These are phyloP conservation scores for Globisporangium echinulatum DNA, from an alignment of 352 stramenopile genomes.

Conservation along the genomic window DNA sequence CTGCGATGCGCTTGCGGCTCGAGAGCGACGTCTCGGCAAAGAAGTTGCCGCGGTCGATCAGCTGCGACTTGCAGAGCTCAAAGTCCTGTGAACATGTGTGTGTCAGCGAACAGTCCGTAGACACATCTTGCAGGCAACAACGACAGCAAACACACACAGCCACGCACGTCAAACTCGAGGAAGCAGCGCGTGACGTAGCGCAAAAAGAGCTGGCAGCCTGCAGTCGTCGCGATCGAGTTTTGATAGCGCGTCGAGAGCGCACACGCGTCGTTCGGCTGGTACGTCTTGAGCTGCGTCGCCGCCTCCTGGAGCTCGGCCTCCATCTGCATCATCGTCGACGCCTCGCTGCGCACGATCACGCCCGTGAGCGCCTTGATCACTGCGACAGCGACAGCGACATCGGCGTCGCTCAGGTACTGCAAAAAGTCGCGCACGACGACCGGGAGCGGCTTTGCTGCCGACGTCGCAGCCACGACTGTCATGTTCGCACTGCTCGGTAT, in stretches of 20 bases:
- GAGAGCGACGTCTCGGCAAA: conserved; percentile 92
- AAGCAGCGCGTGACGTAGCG: conserved; percentile 91
- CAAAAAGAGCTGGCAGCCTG: conserved; percentile 92
- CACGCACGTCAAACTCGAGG: conserved; percentile 75
- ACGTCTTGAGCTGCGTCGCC: conserved; percentile 58
- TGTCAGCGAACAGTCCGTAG: too few relatives aligned
- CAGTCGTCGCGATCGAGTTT: conserved; percentile 87
- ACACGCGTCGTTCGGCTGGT: conserved; percentile 33
- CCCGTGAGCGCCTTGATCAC: conserved; percentile 92
- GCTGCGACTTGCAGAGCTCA: conserved; percentile 84
- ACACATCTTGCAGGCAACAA: too few relatives aligned
- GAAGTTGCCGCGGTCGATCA: conserved; percentile 89
- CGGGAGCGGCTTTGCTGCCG: conserved; percentile 3
- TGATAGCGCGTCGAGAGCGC: conserved; percentile 42
- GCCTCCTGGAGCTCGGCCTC: conserved; percentile 89
- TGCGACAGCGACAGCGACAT: conserved; percentile 88
- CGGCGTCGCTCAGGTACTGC: conserved; percentile 59
- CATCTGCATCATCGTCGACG: conserved; percentile 96
- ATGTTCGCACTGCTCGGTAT: conserved; percentile 3
- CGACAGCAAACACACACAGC: too few relatives aligned
- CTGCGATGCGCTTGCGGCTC: conserved; percentile 90
- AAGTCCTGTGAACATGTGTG: conserved; percentile 59
- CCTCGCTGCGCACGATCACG: conserved; percentile 86
- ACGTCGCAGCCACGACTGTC: neutral
- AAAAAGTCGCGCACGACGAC: conserved; percentile 71